Conservation (phyloP, 164 flowering plant genomes). For the Vitis amurensis region DNA sequence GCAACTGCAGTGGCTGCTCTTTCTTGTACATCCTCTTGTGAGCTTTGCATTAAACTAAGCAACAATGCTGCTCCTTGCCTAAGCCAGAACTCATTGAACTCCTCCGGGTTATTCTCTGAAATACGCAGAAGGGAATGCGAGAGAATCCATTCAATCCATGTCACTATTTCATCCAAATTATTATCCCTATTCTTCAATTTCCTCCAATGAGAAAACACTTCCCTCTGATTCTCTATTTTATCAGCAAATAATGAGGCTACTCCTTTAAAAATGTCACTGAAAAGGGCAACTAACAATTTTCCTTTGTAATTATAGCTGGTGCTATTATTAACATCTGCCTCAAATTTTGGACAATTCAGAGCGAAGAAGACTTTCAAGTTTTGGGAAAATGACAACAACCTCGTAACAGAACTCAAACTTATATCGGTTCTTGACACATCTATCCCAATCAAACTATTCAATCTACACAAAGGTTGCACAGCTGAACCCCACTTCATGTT, state of each 20-base stretch:
- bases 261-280: conserved; percentile 65
- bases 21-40: conserved; percentile 95
- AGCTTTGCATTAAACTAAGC: conserved; percentile 78
- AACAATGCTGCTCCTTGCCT: conserved; percentile 79
- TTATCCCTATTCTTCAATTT: conserved; percentile 32
- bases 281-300: conserved; percentile 63
- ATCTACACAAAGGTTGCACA: conserved; percentile 58
- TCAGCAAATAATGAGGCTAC: conserved; percentile 62
- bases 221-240: conserved; percentile 42
- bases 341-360: conserved; percentile 69
- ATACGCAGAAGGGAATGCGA: conserved; percentile 77
- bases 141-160: conserved; percentile 89
- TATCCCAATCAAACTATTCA: conserved; percentile 72
- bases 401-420: conserved; percentile 47
- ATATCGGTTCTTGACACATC: conserved; percentile 95
- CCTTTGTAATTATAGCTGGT: conserved; percentile 38
- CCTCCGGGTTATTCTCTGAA: conserved; percentile 78
- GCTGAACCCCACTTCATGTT: conserved; percentile 70
- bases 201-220: conserved; percentile 64
- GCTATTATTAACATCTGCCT: conserved; percentile 46
- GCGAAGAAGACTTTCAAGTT: conserved; percentile 85
- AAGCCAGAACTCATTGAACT: conserved; percentile 82
- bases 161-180: conserved; percentile 62
- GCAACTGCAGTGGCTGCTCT: conserved; percentile 98
- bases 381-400: conserved; percentile 55